Percentiles rank a stretch among this genome's conserved stretches.
phyloP scores from a whole-genome alignment of 371 early-diverging fungal genomes.

The Mucor mucedo region DNA sequence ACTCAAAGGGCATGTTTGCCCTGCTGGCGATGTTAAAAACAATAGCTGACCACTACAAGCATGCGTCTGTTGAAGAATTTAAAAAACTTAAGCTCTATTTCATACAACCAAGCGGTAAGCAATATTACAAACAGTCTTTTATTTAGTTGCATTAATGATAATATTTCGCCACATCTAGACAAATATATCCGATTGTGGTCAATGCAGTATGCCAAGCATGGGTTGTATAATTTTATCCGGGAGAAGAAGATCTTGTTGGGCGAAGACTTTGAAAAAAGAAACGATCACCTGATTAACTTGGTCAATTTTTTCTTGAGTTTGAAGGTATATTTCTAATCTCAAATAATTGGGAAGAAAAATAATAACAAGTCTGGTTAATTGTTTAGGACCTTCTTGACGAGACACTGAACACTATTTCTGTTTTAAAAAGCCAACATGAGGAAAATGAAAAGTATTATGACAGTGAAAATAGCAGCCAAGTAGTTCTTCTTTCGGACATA shows the following conservation, averaged over 20 bases:
- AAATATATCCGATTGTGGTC: constrained; percentile 11
- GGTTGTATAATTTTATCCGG: constrained; percentile 18
- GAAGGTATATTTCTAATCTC: constrained; percentile 21
- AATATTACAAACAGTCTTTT: neutral
- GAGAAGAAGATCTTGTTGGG: constrained; percentile 13
- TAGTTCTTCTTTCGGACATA: constrained; percentile 13
- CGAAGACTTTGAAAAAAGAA: constrained; percentile 18
- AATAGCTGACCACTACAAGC: constrained; percentile 12
- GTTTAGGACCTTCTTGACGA: constrained; percentile 18
- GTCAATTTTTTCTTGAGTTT: constrained; percentile 21
- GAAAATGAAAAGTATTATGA: constrained; percentile 17
- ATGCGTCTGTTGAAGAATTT: constrained; percentile 16
- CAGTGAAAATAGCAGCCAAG: constrained; percentile 19
- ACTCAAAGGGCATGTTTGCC: constrained; percentile 28
- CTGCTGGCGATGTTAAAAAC: constrained; percentile 22
- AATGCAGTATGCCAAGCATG: constrained; percentile 9
- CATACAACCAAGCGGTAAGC: constrained; percentile 11
- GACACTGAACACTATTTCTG: constrained; percentile 19
- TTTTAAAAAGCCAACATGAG: constrained; percentile 21
- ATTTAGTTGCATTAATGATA: constrained; percentile 12
- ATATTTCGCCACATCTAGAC: constrained; percentile 5
- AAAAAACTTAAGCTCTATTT: constrained; percentile 20
- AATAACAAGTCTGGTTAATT: constrained; percentile 20
- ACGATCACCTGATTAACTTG: constrained; percentile 6
- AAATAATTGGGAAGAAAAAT: constrained; percentile 13